A percentile compares a stretch with the other conserved stretches of the same genome.
phyloP scores from a whole-genome alignment of 306 rosid genomes.

The Cicer judaicum region DNA sequence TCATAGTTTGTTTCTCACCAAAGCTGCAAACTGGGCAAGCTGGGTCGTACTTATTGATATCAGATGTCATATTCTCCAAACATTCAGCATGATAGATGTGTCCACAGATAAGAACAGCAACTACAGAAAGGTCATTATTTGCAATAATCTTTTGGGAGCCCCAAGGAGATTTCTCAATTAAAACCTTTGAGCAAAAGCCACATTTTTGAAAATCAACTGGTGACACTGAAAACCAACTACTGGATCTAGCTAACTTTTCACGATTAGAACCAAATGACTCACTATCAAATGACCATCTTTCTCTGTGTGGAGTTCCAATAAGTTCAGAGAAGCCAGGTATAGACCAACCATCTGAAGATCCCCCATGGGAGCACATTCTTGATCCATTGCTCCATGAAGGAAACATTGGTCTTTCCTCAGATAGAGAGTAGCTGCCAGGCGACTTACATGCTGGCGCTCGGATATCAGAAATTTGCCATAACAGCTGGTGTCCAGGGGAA shows the following conservation, averaged over 20 bases:
- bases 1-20: slow-evolving; percentile 81
- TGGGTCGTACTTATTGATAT: slow-evolving; percentile 83
- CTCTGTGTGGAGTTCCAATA: slow-evolving; percentile 75
- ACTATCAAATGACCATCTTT: slow-evolving; percentile 90
- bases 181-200: slow-evolving; percentile 70
- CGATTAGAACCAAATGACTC: slow-evolving; percentile 77
- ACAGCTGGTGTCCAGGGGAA: slow-evolving; percentile 75
- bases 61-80: slow-evolving; percentile 86
- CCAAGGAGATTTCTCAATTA: slow-evolving; percentile 68
- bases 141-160: slow-evolving; percentile 61
- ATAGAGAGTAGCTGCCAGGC: slow-evolving; percentile 58
- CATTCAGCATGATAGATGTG: slow-evolving; percentile 93
- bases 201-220: slow-evolving; percentile 75
- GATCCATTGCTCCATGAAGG: slow-evolving; percentile 79
- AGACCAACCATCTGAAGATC: slow-evolving; percentile 97
- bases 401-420: slow-evolving; percentile 69
- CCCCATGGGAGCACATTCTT: slow-evolving; percentile 69
- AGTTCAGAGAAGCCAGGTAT: slow-evolving; percentile 81
- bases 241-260: slow-evolving; percentile 70
- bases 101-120: slow-evolving; percentile 83
- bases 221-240: slow-evolving; percentile 64
- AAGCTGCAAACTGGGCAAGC: slow-evolving; percentile 85
- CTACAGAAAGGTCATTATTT: slow-evolving; percentile 62
- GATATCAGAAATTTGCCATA: slow-evolving; percentile 68
- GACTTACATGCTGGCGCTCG: slow-evolving; percentile 66